phyloP scores from a whole-genome alignment of 495 filamentous ascomycete species.

The Halenospora varia region DNA sequence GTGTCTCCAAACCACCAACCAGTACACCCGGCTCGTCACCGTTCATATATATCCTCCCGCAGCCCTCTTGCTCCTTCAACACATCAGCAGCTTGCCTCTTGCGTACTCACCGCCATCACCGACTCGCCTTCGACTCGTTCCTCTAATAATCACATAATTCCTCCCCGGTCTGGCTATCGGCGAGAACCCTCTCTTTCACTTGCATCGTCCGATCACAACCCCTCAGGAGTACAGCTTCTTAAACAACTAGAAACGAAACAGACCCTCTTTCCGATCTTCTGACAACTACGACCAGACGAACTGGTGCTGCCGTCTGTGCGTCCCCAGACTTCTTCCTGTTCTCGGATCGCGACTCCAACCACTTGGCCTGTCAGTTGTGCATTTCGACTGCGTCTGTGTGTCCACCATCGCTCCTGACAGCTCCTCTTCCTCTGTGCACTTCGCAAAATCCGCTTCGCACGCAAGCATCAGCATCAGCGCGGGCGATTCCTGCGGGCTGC shows the following conservation, averaged over 20 bases:
- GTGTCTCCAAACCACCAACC: neutral
- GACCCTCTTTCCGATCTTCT: neutral
- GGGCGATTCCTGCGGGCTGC: constrained; percentile 15
- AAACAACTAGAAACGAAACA: constrained; percentile 1
- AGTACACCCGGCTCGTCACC: neutral
- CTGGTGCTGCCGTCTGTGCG: constrained; percentile 11
- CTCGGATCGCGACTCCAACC: neutral
- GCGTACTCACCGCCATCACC: neutral
- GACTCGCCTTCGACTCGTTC: neutral
- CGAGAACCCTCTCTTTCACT: neutral
- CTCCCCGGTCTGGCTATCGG: constrained; percentile 1
- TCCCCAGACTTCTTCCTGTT: constrained; percentile 1
- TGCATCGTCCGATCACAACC: neutral
- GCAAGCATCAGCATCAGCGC: constrained; percentile 9
- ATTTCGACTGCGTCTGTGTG: neutral
- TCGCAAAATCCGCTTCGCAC: neutral
- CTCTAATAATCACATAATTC: neutral
- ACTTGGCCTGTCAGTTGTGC: constrained; percentile 3
- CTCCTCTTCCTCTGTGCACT: neutral
- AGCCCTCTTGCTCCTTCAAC: neutral
- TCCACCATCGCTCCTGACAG: neutral
- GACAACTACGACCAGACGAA: constrained; percentile 2
- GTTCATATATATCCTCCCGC: constrained; percentile 2
- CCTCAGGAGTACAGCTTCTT: neutral
- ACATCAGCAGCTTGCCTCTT: neutral